Evolutionary conservation across 768 basidiomycete species (phyloP), one percentile per base, ranked within the genome.

Genomic region (Butyriboletus loyo): DNA sequence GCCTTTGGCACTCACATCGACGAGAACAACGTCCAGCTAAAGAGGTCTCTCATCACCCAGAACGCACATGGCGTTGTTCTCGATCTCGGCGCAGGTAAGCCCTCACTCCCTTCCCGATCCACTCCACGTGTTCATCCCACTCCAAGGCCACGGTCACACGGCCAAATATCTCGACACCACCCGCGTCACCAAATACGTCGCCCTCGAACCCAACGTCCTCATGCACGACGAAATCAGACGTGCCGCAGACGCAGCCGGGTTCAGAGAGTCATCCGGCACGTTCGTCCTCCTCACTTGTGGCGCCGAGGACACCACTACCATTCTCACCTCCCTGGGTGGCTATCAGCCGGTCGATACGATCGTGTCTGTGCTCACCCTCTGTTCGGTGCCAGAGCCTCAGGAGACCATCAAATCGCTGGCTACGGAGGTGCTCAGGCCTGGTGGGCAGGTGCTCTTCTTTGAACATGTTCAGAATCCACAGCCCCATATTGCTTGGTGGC

Each of bases 401-500:
- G 53, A 66, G 11, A 79, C 80, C 0, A 64, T 89, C 15, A 47
- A 52, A 4, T 65, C 66, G 0, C 74, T 90, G 15, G 72, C 77
- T 4, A 64, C 69, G 5, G 75, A 82, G 10, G 71, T 83, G 1
- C 75, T 91, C 30, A 82, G 77, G 53, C 77, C 86, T 0, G 84
- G 86, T 0, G 89, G 89, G 0, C 73, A 77, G 46, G 50, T 90
- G 0, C 70, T 90, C 17, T 83, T 83, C 59, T 84, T 82, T 54
- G 89, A 91, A 65, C 89, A 91, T 55, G 85, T 90, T 10, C 67
- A 75, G 46, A 85, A 77, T 57, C 77, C 73, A 1, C 65, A 68
- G 0, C 47, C 59, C 7, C 81, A 85, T 54, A 78, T 87, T 3
- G 78, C 79, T 8, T 80, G 82, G 80, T 89, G 87, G 86, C 89